phyloP scores from a whole-genome alignment of 345 rosid species.

The Aethionema arabicum region DNA sequence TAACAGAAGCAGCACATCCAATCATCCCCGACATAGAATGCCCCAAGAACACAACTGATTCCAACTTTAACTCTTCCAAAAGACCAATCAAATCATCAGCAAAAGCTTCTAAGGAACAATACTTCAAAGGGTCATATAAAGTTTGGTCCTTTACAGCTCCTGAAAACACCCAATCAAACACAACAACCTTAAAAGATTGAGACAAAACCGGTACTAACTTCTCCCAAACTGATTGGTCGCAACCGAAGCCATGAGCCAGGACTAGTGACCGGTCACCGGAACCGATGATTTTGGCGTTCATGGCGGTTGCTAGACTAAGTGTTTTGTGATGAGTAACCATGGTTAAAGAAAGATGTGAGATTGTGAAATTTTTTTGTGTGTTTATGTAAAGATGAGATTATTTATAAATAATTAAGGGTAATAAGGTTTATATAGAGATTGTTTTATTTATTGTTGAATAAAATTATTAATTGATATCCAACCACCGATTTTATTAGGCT shows the following conservation, averaged over 20 bases:
- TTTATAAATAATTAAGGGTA: conserved; percentile 26
- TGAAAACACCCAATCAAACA: conserved; percentile 79
- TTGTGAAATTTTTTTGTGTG: conserved; percentile 23
- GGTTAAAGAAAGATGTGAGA: conserved; percentile 13
- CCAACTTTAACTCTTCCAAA: conserved; percentile 51
- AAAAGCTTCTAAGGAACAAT: conserved; percentile 56
- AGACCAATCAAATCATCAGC: conserved; percentile 58
- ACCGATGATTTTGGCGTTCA: conserved; percentile 68
- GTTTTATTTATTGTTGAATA: no score
- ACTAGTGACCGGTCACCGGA: conserved; percentile 44
- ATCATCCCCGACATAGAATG: conserved; percentile 90
- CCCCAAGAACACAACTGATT: conserved; percentile 52
- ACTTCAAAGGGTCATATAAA: conserved; percentile 55
- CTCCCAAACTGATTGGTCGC: conserved; percentile 67
- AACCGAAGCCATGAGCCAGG: conserved; percentile 75
- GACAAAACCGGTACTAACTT: conserved; percentile 53
- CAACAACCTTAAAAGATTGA: conserved; percentile 45
- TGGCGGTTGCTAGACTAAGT: conserved; percentile 41
- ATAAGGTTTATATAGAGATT: conserved; percentile 17
- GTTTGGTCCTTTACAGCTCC: conserved; percentile 57
- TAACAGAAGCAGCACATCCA: conserved; percentile 77
- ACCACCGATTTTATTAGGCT: conserved; percentile 42
- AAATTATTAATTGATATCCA: conserved; percentile 36
- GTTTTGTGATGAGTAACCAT: conserved; percentile 45
- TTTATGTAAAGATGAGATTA: no score